Conservation (phyloP, 2,329 filamentous ascomycete species). For the Aspergillus sp. region DNA sequence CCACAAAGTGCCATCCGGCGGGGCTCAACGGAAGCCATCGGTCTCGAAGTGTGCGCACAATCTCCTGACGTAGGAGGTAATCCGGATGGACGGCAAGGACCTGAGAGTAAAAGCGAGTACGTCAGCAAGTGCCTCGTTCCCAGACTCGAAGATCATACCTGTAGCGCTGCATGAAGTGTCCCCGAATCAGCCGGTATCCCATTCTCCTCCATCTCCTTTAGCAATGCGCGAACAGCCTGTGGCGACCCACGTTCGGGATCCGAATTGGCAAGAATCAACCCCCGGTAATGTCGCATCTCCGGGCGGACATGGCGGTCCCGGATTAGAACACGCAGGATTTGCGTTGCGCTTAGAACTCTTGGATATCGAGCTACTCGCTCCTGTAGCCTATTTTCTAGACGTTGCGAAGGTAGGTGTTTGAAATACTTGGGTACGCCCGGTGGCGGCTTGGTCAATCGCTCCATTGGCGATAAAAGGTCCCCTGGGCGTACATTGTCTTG, state of each 20-base stretch:
- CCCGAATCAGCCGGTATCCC: slow-evolving; percentile 64
- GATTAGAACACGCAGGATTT: slow-evolving; percentile 42
- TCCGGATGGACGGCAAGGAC: slow-evolving; percentile 82
- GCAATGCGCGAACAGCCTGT: slow-evolving; percentile 60
- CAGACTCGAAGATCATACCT: slow-evolving; percentile 45
- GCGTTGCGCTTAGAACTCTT: slow-evolving; percentile 29
- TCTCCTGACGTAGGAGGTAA: slow-evolving; percentile 70
- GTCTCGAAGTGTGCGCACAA: slow-evolving; percentile 66
- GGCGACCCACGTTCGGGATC: slow-evolving; percentile 66
- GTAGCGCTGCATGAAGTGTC: slow-evolving; percentile 71
- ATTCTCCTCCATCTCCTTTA: slow-evolving; percentile 69
- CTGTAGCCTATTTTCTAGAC: slow-evolving; percentile 35
- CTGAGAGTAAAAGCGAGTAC: slow-evolving; percentile 35
- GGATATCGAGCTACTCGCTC: slow-evolving; percentile 25
- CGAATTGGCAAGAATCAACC: slow-evolving; percentile 71
- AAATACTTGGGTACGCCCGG: slow-evolving; percentile 23
- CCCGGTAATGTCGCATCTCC: slow-evolving; percentile 61
- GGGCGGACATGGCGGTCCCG: slow-evolving; percentile 39
- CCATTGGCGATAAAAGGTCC: background rate
- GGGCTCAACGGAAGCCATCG: slow-evolving; percentile 68
- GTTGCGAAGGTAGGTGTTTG: slow-evolving; percentile 17
- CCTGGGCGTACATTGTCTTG: background rate
- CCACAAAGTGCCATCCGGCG: slow-evolving; percentile 66
- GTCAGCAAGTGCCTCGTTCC: background rate
- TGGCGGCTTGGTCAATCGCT: background rate